Conservation (phyloP, 2,329 filamentous ascomycete species). For the Cladosporium sphaerospermum region DNA sequence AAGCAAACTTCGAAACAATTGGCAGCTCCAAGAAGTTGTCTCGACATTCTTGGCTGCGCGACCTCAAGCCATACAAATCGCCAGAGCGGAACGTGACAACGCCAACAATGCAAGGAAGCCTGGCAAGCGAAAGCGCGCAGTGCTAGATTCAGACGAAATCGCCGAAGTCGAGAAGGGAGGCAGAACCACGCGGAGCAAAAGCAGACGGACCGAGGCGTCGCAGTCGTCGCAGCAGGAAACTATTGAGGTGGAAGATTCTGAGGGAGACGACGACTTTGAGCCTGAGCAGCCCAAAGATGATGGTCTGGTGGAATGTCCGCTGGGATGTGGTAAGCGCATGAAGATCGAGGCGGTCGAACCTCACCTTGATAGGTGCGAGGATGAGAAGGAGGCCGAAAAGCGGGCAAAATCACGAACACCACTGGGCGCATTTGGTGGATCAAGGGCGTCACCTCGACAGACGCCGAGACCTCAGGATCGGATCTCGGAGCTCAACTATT, state of each 20-base stretch:
- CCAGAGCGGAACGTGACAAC: slow-evolving; percentile 34
- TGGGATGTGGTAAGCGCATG: slow-evolving; percentile 69
- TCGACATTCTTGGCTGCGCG: slow-evolving; percentile 67
- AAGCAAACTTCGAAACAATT: slow-evolving; percentile 76
- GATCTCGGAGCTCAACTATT: slow-evolving; percentile 77
- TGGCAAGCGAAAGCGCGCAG: slow-evolving; percentile 49
- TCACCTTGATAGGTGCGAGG: slow-evolving; percentile 69
- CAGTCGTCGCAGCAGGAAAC: slow-evolving; percentile 24
- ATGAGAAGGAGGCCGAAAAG: slow-evolving; percentile 27
- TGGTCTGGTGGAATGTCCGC: slow-evolving; percentile 75
- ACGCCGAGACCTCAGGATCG: slow-evolving; percentile 48
- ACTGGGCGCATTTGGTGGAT: slow-evolving; percentile 9
- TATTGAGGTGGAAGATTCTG: slow-evolving; percentile 34
- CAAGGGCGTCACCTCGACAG: slow-evolving; percentile 16
- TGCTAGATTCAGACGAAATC: slow-evolving; percentile 28
- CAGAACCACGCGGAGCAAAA: slow-evolving; percentile 35
- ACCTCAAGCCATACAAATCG: slow-evolving; percentile 57
- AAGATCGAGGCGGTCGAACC: slow-evolving; percentile 68
- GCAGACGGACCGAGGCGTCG: slow-evolving; percentile 27
- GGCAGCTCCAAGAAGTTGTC: slow-evolving; percentile 77
- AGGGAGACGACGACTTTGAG: slow-evolving; percentile 30
- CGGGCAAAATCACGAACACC: slow-evolving; percentile 19
- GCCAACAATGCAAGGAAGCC: slow-evolving; percentile 15
- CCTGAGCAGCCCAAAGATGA: slow-evolving; percentile 49
- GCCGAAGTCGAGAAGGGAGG: slow-evolving; percentile 15